Evolutionary conservation across 805 yeast genomes (phyloP).

Genomic region (Phaffomyces opuntiae): DNA sequence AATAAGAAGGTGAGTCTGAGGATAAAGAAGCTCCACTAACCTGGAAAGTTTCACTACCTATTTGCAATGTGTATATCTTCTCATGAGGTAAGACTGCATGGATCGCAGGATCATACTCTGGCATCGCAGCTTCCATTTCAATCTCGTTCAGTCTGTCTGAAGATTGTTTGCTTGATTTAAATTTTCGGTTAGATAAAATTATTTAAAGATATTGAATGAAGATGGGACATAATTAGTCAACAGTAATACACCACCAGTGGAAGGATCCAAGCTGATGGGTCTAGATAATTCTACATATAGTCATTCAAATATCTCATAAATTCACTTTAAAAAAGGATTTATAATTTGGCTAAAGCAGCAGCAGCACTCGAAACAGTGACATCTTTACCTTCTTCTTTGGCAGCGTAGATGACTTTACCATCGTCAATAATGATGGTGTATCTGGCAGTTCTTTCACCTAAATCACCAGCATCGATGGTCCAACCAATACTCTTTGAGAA

Average conservation of each 20-base stretch:
- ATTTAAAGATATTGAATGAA: background rate
- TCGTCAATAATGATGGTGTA: slow-evolving; percentile 65
- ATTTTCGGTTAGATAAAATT: background rate
- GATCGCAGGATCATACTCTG: slow-evolving; percentile 33
- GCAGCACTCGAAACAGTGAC: slow-evolving; percentile 24
- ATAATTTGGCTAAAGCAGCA: slow-evolving; percentile 24
- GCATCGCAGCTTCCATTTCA: background rate
- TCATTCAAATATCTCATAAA: background rate
- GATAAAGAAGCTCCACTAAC: slow-evolving; percentile 79
- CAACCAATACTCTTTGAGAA: slow-evolving; percentile 58
- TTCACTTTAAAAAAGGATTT: background rate
- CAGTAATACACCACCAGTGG: background rate
- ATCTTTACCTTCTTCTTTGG: slow-evolving; percentile 23
- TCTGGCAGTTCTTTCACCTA: slow-evolving; percentile 59
- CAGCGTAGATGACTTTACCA: slow-evolving; percentile 44
- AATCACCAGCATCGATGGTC: slow-evolving; percentile 43
- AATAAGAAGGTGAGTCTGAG: slow-evolving; percentile 84
- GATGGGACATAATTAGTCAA: background rate
- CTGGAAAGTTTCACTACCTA: slow-evolving; percentile 57
- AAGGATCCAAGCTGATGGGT: background rate
- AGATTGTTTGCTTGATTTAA: background rate
- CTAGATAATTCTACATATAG: background rate
- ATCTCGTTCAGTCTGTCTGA: background rate
- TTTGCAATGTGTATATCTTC: slow-evolving; percentile 59
- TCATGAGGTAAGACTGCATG: slow-evolving; percentile 59